These are phyloP conservation scores for Boletus subparvulus DNA, from an alignment of 768 basidiomycete genomes.

Conservation along the genomic window DNA sequence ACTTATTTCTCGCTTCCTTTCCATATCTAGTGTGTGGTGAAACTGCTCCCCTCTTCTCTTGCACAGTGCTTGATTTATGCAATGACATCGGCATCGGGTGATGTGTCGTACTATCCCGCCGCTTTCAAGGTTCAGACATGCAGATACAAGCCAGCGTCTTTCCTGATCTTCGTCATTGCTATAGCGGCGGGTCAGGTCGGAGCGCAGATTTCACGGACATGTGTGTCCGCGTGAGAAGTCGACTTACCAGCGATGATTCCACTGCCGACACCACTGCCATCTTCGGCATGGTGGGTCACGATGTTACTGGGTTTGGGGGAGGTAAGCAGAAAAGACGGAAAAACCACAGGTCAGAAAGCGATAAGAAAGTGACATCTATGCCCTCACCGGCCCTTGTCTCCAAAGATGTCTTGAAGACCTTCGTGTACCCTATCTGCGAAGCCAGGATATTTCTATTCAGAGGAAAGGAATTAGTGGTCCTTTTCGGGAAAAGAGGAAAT, in stretches of 20 bases:
- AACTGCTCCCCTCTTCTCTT: neutral
- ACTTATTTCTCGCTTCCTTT: neutral
- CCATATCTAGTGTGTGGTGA: conserved; percentile 4
- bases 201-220: neutral
- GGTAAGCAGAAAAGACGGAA: conserved; percentile 27
- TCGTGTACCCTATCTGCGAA: conserved; percentile 93
- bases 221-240: neutral
- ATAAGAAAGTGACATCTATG: neutral
- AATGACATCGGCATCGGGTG: neutral
- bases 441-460: conserved; percentile 89
- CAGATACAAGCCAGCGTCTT: conserved; percentile 58
- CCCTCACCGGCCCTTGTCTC: conserved; percentile 87
- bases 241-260: conserved; percentile 86
- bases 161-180: conserved; percentile 91
- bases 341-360: neutral
- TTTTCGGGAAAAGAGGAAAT: neutral
- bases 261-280: conserved; percentile 87
- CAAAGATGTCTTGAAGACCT: conserved; percentile 92
- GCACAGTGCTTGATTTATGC: neutral
- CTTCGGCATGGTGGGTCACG: conserved; percentile 40
- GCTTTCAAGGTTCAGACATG: conserved; percentile 40
- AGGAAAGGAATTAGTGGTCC: neutral
- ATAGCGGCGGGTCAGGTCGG: conserved; percentile 2
- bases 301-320: conserved; percentile 46
- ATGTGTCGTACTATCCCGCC: neutral